Conservation (phyloP, 805 yeast genomes). For the Jamesozyma piceae region DNA sequence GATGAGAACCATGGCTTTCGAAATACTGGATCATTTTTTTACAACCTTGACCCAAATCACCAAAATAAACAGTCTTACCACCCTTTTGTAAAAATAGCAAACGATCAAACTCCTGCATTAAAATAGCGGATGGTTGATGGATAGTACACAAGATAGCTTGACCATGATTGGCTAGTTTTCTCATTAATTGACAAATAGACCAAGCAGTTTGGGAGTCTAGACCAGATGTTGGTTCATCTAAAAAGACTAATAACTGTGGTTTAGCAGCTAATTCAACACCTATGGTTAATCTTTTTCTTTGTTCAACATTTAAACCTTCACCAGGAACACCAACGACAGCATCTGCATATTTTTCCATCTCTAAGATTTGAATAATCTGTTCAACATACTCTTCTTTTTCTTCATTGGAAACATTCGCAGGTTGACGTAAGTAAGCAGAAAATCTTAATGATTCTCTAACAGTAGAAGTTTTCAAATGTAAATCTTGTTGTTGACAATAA, state of each 20-base stretch:
- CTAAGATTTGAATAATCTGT: conserved; percentile 49
- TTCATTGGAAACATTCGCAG: conserved; percentile 37
- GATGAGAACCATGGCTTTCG: conserved; percentile 53
- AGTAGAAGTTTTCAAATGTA: conserved; percentile 55
- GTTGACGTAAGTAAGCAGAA: conserved; percentile 62
- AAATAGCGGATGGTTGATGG: conserved; percentile 70
- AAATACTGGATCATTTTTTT: conserved; percentile 53
- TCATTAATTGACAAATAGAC: conserved; percentile 50
- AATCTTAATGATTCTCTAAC: conserved; percentile 65
- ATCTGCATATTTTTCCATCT: conserved; percentile 55
- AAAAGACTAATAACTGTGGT: conserved; percentile 46
- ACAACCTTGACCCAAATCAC: conserved; percentile 54
- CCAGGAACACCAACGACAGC: conserved; percentile 65
- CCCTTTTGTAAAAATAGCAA: conserved; percentile 60
- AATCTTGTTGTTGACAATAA: conserved; percentile 70
- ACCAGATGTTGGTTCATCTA: conserved; percentile 63
- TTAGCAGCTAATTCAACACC: conserved; percentile 59
- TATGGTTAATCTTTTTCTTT: conserved; percentile 49
- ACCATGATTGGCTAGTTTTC: conserved; percentile 50
- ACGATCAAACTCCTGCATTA: conserved; percentile 71
- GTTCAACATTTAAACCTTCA: conserved; percentile 52
- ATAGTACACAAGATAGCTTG: conserved; percentile 65
- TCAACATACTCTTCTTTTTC: conserved; percentile 63
- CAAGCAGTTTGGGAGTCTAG: conserved; percentile 50
- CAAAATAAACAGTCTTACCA: conserved; percentile 69